These are phyloP conservation scores for Talaromyces sp. DNA, from an alignment of 2,329 filamentous ascomycete species.

Conservation along the genomic window DNA sequence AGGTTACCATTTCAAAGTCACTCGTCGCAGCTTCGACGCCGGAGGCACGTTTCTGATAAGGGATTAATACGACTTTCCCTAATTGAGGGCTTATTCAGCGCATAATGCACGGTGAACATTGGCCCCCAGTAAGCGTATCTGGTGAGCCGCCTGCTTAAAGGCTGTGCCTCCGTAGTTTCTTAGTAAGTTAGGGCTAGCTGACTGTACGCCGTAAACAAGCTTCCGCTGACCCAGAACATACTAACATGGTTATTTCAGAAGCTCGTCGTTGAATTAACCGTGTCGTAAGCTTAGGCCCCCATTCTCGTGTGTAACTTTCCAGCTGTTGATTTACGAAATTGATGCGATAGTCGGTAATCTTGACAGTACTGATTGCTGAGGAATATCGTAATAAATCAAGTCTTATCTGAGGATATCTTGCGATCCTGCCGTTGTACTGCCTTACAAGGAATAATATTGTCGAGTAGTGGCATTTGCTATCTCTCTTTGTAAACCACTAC, in stretches of 20 bases:
- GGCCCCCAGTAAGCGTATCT: not conserved
- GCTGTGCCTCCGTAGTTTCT: not conserved
- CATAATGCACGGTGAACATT: not conserved
- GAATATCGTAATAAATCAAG: not conserved
- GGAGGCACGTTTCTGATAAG: constrained; percentile 47
- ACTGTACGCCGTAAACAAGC: not conserved
- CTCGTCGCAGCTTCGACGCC: constrained; percentile 46
- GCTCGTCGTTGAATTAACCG: not conserved
- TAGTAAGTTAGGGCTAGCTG: not conserved
- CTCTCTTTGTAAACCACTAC: not conserved
- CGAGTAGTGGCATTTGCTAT: not conserved
- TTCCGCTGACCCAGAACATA: not conserved
- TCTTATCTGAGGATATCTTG: not conserved
- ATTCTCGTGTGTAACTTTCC: not conserved
- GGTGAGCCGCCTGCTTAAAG: not conserved
- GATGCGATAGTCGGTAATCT: not conserved
- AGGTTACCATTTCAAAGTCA: constrained; percentile 32
- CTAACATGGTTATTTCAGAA: not conserved
- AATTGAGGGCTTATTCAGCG: not conserved
- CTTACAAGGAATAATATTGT: not conserved
- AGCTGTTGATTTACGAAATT: not conserved
- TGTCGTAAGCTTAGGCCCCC: not conserved
- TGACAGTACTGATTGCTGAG: not conserved
- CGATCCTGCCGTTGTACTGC: not conserved
- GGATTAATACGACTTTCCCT: not conserved